Conservation (phyloP, 192 early-diverging fungal genomes). For the Paraglomus brasilianum region DNA sequence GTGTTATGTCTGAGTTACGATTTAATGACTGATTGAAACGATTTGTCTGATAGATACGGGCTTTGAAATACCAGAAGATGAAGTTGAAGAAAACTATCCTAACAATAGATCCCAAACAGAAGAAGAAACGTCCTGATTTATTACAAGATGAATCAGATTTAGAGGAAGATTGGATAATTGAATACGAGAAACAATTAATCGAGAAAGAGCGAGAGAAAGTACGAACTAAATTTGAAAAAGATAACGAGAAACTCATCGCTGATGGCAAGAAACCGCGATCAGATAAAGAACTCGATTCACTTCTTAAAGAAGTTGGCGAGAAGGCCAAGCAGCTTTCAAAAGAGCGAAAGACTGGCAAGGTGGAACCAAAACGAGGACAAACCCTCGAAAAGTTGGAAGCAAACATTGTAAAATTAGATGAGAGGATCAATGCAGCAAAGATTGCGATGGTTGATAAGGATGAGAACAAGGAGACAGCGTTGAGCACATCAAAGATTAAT, state of each 20-base stretch:
- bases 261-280: slow-evolving; percentile 55
- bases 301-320: slow-evolving; percentile 52
- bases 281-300: slow-evolving; percentile 50
- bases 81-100: slow-evolving; percentile 69
- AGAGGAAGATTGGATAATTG: slow-evolving; percentile 74
- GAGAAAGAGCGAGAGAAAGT: slow-evolving; percentile 74
- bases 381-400: slow-evolving; percentile 74
- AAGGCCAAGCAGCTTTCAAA: slow-evolving; percentile 47
- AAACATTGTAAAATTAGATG: slow-evolving; percentile 67
- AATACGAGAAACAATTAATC: slow-evolving; percentile 55
- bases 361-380: slow-evolving; percentile 45
- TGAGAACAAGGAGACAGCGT: slow-evolving; percentile 92
- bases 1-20: slow-evolving; percentile 17
- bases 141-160: slow-evolving; percentile 70
- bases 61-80: slow-evolving; percentile 83
- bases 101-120: slow-evolving; percentile 69
- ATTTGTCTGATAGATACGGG: slow-evolving; percentile 57
- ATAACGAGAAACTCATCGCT: slow-evolving; percentile 78
- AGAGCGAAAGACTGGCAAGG: slow-evolving; percentile 47
- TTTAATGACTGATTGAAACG: not conserved
- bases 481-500: slow-evolving; percentile 97
- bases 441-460: slow-evolving; percentile 88
- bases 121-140: slow-evolving; percentile 73
- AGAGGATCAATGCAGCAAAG: slow-evolving; percentile 71
- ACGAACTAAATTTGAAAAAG: slow-evolving; percentile 66